A percentile compares a stretch with the other conserved stretches of the same genome.
Conservation (phyloP, 148 eudicot species). For the Talinum fruticosum region DNA sequence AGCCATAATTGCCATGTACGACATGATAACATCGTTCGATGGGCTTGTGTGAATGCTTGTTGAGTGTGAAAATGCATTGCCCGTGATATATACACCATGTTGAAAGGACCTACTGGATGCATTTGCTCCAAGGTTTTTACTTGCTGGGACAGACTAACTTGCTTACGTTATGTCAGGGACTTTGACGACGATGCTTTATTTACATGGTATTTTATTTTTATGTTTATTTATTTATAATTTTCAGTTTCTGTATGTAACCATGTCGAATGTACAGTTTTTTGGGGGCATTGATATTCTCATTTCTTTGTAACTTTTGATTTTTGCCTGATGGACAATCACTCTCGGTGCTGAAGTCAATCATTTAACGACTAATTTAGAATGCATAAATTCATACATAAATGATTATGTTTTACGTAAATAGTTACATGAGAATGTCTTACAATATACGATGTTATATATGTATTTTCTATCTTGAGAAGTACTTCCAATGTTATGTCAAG, state of each 20-base stretch:
- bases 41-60: not conserved
- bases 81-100: not conserved
- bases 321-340: not conserved
- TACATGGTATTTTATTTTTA: not conserved
- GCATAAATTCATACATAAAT: no score
- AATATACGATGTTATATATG: no score
- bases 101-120: constrained; percentile 12
- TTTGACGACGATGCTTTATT: not conserved
- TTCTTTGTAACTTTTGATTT: not conserved
- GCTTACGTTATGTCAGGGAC: not conserved
- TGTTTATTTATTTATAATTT: not conserved
- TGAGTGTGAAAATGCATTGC: not conserved
- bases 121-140: constrained; percentile 5
- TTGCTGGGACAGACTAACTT: not conserved
- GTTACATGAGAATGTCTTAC: no score
- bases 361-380: no score
- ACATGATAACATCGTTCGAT: no score
- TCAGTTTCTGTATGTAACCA: not conserved
- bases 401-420: no score
- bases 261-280: not conserved
- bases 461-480: no score
- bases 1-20: constrained; percentile 14
- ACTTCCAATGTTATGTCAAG: no score
- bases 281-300: not conserved
- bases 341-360: no score